phyloP scores from a whole-genome alignment of 306 rosid species.

The Rubus idaeus region DNA sequence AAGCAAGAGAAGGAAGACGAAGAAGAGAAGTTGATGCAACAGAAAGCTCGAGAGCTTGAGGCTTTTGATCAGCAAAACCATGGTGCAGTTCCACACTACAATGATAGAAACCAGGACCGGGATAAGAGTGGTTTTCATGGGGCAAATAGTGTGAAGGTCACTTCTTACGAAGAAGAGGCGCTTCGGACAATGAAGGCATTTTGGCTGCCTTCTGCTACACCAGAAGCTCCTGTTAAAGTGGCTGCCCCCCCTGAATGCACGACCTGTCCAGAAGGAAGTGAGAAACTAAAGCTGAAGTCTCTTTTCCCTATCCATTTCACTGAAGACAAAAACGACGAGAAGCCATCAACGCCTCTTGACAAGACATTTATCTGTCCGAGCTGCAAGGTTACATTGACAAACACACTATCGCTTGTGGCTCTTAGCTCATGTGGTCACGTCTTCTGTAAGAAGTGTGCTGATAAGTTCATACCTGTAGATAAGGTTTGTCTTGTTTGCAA shows the following conservation, averaged over 20 bases:
- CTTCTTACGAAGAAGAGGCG: conserved; percentile 99
- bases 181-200: conserved; percentile 98
- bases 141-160: conserved; percentile 94
- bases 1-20: conserved; percentile 86
- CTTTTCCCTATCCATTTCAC: conserved; percentile 76
- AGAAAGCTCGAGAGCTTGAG: conserved; percentile 90
- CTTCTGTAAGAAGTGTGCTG: conserved; percentile 91
- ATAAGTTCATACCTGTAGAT: conserved; percentile 81
- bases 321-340: conserved; percentile 70
- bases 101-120: conserved; percentile 61
- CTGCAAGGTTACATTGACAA: conserved; percentile 89
- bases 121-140: conserved; percentile 93
- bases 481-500: conserved; percentile 90
- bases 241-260: conserved; percentile 74
- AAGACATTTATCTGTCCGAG: conserved; percentile 79
- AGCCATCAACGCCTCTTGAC: conserved; percentile 59
- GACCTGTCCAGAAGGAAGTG: conserved; percentile 80
- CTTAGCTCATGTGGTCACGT: conserved; percentile 90
- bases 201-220: conserved; percentile 98
- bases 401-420: conserved; percentile 81
- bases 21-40: conserved; percentile 66
- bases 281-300: conserved; percentile 83
- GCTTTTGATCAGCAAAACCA: conserved; percentile 99
- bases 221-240: conserved; percentile 79
- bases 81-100: conserved; percentile 88